Conservation (phyloP, 176 grass and related monocot species). For the Microstegium vimineum region DNA sequence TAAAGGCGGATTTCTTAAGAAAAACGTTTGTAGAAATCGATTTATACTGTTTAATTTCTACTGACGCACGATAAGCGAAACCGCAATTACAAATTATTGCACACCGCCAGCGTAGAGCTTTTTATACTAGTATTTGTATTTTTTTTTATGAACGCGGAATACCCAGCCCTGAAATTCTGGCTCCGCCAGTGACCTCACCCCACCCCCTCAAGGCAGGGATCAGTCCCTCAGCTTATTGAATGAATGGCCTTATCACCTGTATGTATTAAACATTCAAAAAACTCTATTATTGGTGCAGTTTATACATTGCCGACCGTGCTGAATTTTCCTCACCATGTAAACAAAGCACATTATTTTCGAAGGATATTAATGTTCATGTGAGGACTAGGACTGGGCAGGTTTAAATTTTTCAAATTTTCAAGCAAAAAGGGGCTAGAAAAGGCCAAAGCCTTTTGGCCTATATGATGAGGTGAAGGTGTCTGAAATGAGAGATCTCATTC, state of each 20-base stretch:
- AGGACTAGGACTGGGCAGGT: neutral
- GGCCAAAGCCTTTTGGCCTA: neutral
- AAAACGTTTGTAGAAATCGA: too few species aligned
- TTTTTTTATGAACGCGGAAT: too few species aligned
- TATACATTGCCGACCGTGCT: neutral
- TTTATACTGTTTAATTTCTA: too few species aligned
- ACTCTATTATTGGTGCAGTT: neutral
- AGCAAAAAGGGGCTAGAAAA: neutral
- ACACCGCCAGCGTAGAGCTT: too few species aligned
- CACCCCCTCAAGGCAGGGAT: constrained; percentile 14
- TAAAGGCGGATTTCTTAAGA: too few species aligned
- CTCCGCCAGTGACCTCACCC: too few species aligned
- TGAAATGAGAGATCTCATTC: neutral
- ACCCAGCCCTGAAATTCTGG: too few species aligned
- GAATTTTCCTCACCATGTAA: neutral
- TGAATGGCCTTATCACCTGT: neutral
- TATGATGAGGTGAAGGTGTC: neutral
- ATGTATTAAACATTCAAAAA: neutral
- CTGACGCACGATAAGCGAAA: too few species aligned
- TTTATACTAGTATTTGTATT: too few species aligned
- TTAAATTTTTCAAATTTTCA: neutral
- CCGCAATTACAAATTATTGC: too few species aligned
- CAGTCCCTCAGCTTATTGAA: neutral
- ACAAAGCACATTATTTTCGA: neutral
- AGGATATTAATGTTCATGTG: neutral